Evolutionary conservation across 1,284 basidiomycete species (phyloP).

Genomic region (Cryptococcus sp.): DNA sequence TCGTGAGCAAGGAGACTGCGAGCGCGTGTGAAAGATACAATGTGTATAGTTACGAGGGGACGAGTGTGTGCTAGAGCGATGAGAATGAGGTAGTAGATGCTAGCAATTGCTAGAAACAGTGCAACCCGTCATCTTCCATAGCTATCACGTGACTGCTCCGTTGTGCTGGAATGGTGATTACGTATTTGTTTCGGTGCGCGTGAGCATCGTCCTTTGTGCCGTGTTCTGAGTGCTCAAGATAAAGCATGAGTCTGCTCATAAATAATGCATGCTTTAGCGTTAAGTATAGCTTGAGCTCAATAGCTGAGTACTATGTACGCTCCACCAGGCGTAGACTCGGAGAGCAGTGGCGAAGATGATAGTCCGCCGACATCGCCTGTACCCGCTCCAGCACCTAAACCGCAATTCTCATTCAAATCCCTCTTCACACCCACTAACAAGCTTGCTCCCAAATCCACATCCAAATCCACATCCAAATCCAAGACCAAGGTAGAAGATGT

Average conservation of each 20-base stretch:
- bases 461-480: neutral
- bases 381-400: neutral
- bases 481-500: neutral
- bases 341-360: conserved; percentile 14
- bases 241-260: neutral
- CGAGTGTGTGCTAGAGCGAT: neutral
- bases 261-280: neutral
- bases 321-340: conserved; percentile 18
- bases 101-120: too few species aligned
- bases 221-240: neutral
- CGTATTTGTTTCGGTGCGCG: neutral
- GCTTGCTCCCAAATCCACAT: neutral
- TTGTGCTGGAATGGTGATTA: too few species aligned
- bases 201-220: neutral
- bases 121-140: too few species aligned
- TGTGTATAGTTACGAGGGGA: neutral
- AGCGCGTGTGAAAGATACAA: neutral
- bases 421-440: conserved; percentile 9
- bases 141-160: too few species aligned
- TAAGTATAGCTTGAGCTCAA: neutral
- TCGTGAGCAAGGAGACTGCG: neutral
- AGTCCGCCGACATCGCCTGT: conserved; percentile 11
- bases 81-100: too few species aligned
- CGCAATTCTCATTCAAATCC: conserved; percentile 15
- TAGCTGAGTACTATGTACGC: conserved; percentile 11